phyloP scores from a whole-genome alignment of 176 grass and related monocot species.

The Carex scoparia region DNA sequence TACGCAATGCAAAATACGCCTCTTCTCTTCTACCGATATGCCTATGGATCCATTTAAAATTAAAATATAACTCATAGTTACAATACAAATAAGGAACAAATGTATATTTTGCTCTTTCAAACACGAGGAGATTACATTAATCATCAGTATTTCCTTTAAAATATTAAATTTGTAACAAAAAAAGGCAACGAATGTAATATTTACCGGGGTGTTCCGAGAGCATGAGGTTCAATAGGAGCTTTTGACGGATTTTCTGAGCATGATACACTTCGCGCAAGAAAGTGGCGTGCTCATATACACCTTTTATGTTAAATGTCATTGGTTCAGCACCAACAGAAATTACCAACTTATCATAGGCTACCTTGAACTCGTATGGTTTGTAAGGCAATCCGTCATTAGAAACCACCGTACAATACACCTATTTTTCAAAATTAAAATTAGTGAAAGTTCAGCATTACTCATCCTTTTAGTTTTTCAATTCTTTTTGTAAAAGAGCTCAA shows the following conservation, averaged over 20 bases:
- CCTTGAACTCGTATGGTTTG: conserved; percentile 63
- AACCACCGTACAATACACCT: conserved; percentile 56
- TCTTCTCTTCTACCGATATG: conserved; percentile 62
- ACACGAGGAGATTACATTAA: background rate
- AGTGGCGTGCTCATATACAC: conserved; percentile 74
- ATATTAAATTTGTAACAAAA: no score
- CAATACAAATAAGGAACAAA: background rate
- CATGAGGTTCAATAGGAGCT: conserved; percentile 88
- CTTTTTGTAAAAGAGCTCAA: background rate
- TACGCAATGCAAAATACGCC: conserved; percentile 70
- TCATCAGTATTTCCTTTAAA: no score
- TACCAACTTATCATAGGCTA: conserved; percentile 92
- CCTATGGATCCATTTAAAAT: conserved; percentile 35
- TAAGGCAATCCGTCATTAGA: conserved; percentile 25
- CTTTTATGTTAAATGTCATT: conserved; percentile 79
- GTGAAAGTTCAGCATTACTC: background rate
- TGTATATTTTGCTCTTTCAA: background rate
- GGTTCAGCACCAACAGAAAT: conserved; percentile 81
- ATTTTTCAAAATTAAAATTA: background rate
- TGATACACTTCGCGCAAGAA: conserved; percentile 92
- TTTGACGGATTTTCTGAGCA: conserved; percentile 83
- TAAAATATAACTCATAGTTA: background rate
- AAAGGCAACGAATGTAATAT: background rate
- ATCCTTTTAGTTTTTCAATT: background rate
- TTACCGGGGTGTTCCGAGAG: conserved; percentile 83